Evolutionary conservation across 2,329 filamentous ascomycete genomes (phyloP), one percentile per base, ranked within the genome.

Genomic region (Fusarium sp.): DNA sequence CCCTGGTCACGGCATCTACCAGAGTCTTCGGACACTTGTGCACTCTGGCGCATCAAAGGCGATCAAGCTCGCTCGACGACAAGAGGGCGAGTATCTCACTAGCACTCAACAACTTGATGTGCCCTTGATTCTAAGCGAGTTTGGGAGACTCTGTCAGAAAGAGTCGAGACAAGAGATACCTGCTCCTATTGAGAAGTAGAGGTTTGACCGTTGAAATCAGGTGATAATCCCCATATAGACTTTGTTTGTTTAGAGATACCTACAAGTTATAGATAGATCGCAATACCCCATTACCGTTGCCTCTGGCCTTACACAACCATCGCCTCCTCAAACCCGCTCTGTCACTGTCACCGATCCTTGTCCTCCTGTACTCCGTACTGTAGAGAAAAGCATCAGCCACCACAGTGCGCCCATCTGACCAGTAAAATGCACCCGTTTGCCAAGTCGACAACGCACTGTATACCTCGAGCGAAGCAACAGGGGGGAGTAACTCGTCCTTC

Each of bases 1-100:
- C 43, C 64, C 71, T 4, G 56, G 71, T 15, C 71, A 70, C 15
- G 66, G 73, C n/a, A 71, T 75, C 43, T 75, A 71, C 37, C 65
- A 76, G 63, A 76, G 62, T 66, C 66, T 74, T 7, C 59, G 65
- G 20, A 60, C 65, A 15, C 40, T 64, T 22, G 65, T 73, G 20
- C 66, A 56, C 35, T 70, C 65, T 45, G 63, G 57, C 27, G 52
- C 52, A 27, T 56, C 63, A 35, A 58, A 66, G 4, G 61, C 47
- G 52, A 65, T 71, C 35, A 65, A 69, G 45, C 59, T 54, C 20
- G 69, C 71, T 20, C 65, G 71, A n/a, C 63, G 63, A 37, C 66
- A 70, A 30, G 74, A 71, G 43, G 62, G 60, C 12, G 54, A 65
- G 4, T 63, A 64, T 27, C 25, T 74, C 33, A 32, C 58, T 2